Evolutionary conservation across 257 asterid genomes (phyloP), one percentile per base, ranked within the genome.

Genomic region (Ocimum tenuiflorum): DNA sequence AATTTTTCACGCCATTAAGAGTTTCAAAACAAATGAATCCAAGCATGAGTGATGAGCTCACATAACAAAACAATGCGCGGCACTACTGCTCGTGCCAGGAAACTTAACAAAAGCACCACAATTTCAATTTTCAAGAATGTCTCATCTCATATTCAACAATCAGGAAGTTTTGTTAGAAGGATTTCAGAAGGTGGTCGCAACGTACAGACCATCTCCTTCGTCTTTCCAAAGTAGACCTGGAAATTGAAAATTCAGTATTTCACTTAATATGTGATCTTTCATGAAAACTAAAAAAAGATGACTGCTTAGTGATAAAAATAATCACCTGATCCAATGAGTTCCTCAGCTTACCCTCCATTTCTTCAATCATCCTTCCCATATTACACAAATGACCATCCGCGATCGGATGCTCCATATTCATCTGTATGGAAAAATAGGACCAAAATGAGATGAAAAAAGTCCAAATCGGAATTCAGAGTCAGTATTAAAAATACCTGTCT

Each of bases 301-400:
- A 36, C 42, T 36, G 42, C 10, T 39, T 17, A 8, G 36, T 18
- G 42, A 63, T 63, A 6, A 24, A 13, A 65, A 51, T 3, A 27
- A 4, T 22, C 73, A 88, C 99, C 96, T 94, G 99, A 65, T 94
- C 99, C 77, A 94, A 70, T 35, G 97, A 90, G 75, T 94, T 90
- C 59, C 97, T 85, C 82, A 94, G 80, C 79, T 94, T 90, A 69
- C 97, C 84, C 84, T 94, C 99, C 95, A 90, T 86, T 75, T 94
- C 99, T 77, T 94, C 99, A 8, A 94, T 88, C 99, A 94, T 88
- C 79, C 69, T 90, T 71, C 99, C 99, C 99, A 94, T 90, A 65
- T 94, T 94, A 76, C 92, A 81, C 41, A 94, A 78, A 80, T 94
- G 99, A 62, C 97, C 99, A 69, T 94, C 97, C 29, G 85, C 80